Conservation (phyloP, 352 stramenopile species). For the Globisporangium mamillatum region DNA sequence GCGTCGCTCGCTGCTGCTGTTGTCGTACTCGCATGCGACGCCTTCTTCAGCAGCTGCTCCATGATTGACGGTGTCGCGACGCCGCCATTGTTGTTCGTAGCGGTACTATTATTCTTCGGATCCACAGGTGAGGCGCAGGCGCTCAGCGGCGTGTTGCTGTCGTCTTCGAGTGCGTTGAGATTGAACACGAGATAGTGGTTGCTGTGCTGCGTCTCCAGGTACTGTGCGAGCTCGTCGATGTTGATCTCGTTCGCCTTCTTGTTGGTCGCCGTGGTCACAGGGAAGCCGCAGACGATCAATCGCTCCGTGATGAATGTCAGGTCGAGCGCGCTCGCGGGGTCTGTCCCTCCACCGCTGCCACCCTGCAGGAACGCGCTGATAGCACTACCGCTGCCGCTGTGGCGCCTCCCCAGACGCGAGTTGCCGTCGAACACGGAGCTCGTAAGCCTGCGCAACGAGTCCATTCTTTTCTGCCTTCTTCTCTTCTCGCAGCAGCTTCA, state of each 20-base stretch:
- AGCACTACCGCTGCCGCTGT: constrained; percentile 24
- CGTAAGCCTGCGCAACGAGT: constrained; percentile 70
- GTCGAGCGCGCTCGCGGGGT: constrained; percentile 35
- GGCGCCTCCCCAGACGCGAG: constrained; percentile 32
- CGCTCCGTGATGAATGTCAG: constrained; percentile 75
- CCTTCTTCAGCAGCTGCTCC: constrained; percentile 15
- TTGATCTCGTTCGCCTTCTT: constrained; percentile 79
- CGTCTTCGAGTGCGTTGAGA: constrained; percentile 54
- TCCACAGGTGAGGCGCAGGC: constrained; percentile 1
- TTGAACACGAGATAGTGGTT: constrained; percentile 82
- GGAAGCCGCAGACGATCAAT: constrained; percentile 59
- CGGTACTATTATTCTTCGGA: neutral
- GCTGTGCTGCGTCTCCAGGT: constrained; percentile 50
- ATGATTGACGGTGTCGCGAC: constrained; percentile 11
- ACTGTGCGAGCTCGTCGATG: constrained; percentile 56
- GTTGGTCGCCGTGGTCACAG: constrained; percentile 50
- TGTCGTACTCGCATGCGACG: neutral
- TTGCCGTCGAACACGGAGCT: constrained; percentile 64
- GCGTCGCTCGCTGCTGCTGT: neutral
- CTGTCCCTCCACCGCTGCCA: constrained; percentile 28
- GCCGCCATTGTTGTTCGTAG: neutral
- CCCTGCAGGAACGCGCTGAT: constrained; percentile 13
- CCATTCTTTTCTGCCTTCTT: constrained; percentile 30
- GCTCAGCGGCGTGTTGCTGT: constrained; percentile 2
- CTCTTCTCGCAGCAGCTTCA: neutral